A percentile compares a stretch with the other conserved stretches of the same genome.
Conservation (phyloP, 192 early-diverging fungal genomes). For the Podila clonocystis region DNA sequence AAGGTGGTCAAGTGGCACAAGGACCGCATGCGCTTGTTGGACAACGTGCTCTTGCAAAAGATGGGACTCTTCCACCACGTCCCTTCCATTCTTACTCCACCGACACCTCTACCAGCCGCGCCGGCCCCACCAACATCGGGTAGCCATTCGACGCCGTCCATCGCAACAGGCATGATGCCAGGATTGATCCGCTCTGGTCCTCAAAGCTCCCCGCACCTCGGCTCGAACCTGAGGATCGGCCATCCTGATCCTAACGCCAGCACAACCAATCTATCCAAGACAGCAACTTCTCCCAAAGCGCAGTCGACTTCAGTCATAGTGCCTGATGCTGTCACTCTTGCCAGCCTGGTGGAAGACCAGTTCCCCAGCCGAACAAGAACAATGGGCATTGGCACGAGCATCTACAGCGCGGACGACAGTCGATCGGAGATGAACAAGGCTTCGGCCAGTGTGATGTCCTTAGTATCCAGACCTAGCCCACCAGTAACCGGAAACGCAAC, state of each 20-base stretch:
- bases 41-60: slow-evolving; percentile 67
- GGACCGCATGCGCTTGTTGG: slow-evolving; percentile 55
- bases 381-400: slow-evolving; percentile 14
- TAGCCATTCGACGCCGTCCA: background rate
- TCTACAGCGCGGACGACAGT: slow-evolving; percentile 28
- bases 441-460: slow-evolving; percentile 8
- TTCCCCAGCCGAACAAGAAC: slow-evolving; percentile 38
- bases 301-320: slow-evolving; percentile 3
- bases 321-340: slow-evolving; percentile 26
- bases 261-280: slow-evolving; percentile 21
- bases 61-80: slow-evolving; percentile 71
- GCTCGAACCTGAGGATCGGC: slow-evolving; percentile 21
- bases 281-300: slow-evolving; percentile 27
- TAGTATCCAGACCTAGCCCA: slow-evolving; percentile 18
- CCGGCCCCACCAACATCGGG: slow-evolving; percentile 1
- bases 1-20: slow-evolving; percentile 58
- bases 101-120: slow-evolving; percentile 1
- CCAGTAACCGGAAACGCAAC: slow-evolving; percentile 1
- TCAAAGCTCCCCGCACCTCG: slow-evolving; percentile 35
- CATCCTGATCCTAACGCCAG: slow-evolving; percentile 9
- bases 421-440: slow-evolving; percentile 24
- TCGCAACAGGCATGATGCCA: slow-evolving; percentile 9
- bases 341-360: slow-evolving; percentile 45
- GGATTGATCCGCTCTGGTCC: slow-evolving; percentile 11
- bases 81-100: slow-evolving; percentile 23